These are phyloP conservation scores for Cryphonectria nitschkei DNA, from an alignment of 2,329 filamentous ascomycete species.

Conservation along the genomic window DNA sequence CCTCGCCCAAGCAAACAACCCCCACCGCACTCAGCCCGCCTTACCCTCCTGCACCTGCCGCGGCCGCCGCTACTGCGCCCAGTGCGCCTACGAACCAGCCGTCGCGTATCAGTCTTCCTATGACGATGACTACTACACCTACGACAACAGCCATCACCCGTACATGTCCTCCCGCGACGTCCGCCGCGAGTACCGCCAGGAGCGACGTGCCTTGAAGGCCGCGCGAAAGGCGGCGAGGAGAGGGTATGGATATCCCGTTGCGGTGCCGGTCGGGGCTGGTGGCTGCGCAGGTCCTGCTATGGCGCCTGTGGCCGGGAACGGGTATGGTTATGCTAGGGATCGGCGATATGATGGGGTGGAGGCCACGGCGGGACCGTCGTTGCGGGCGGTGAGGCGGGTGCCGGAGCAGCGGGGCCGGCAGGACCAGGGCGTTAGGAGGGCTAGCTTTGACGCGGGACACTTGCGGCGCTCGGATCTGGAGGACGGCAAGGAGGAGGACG, in stretches of 20 bases:
- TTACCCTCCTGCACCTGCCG: constrained; percentile 1
- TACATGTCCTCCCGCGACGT: not conserved
- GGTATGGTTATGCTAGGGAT: not conserved
- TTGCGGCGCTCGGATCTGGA: not conserved
- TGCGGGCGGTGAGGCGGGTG: not conserved
- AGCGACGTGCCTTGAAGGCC: not conserved
- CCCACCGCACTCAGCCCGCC: not conserved
- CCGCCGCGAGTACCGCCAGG: constrained; percentile 5
- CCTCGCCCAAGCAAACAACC: not conserved
- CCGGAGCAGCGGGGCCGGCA: not conserved
- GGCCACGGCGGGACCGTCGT: constrained; percentile 6
- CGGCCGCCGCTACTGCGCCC: constrained; percentile 6
- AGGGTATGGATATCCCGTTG: not conserved
- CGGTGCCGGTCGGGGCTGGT: not conserved
- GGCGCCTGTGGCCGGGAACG: not conserved
- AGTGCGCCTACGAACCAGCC: constrained; percentile 2
- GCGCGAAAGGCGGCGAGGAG: not conserved
- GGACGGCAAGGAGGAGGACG: not conserved
- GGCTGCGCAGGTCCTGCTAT: not conserved
- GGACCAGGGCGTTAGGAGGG: not conserved
- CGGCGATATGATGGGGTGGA: not conserved
- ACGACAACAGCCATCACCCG: not conserved
- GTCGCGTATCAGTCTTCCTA: not conserved
- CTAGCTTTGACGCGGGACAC: not conserved
- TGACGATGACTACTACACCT: not conserved